Base-by-base conservation (phyloP, 2,329 filamentous ascomycete species). In the Chaetomium strumarium region DNA sequence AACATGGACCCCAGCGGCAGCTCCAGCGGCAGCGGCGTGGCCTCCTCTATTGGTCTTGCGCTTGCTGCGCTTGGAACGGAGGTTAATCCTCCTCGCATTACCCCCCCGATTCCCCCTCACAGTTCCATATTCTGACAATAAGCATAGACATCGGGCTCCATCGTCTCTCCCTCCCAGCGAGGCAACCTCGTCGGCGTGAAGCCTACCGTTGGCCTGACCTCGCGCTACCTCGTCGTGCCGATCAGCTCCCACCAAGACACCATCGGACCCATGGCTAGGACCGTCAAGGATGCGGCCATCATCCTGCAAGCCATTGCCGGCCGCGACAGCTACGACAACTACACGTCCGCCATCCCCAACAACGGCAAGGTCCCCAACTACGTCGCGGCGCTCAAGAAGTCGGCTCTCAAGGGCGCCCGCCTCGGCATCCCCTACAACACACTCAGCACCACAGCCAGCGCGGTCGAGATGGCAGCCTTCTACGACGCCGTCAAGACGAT, bases 121-220 rank as follows among this genome's bases (percentile, higher is more conserved):
- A n/a, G n/a, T n/a, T n/a, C n/a, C n/a, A n/a, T n/a, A n/a, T n/a
- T n/a, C n/a, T n/a, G n/a, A n/a, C n/a, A n/a, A n/a, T n/a, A n/a
- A n/a, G n/a, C n/a, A n/a, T n/a, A n/a, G n/a, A n/a, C n/a, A n/a
- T n/a, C n/a, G 54, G 84, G 84, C 3, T 84, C 78, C 16, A 85
- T 88, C 49, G 63, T 86, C 4, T 73, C 72, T 10, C 85, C 85
- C 0, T 63, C 71, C 0, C 61, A 66, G 40, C 46, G 56, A 5
- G 85, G 80, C 68, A 84, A 84, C 52, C 64, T 87, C 4, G 84
- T 86, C 0, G 85, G 84, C 0, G 81, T 88, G 61, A 85, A 84
- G 65, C 82, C 84, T 0, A 84, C 83, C 0, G 79, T 86, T 3
- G 85, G 85, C 0, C 68, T 87, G 2, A 85, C 79, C 0, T 84